These are phyloP conservation scores for Bacidia gigantensis DNA, from an alignment of 495 filamentous ascomycete genomes.

Conservation along the genomic window DNA sequence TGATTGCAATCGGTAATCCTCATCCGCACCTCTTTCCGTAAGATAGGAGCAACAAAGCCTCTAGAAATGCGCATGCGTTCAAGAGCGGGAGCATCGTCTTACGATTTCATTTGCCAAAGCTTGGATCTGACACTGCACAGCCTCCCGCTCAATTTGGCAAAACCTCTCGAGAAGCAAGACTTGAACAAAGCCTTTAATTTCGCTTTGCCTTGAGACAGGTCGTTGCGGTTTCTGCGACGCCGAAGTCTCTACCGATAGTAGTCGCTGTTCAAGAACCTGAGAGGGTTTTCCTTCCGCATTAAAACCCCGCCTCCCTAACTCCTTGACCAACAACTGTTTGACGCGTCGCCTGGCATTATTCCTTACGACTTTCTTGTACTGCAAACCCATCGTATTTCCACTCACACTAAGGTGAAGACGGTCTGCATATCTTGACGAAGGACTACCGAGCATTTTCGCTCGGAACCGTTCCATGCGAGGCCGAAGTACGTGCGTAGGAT, in stretches of 20 bases:
- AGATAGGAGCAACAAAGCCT: no score
- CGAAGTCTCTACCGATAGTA: not conserved
- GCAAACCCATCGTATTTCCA: slow-evolving; percentile 7
- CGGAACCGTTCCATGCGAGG: slow-evolving; percentile 1
- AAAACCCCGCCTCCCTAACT: slow-evolving; percentile 41
- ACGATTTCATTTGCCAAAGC: not conserved
- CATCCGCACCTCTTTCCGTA: no score
- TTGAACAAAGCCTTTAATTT: no score
- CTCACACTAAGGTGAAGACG: slow-evolving; percentile 24
- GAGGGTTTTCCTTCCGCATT: slow-evolving; percentile 33
- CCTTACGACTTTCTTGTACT: slow-evolving; percentile 36
- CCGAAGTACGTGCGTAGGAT: slow-evolving; percentile 18
- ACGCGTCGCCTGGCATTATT: slow-evolving; percentile 36
- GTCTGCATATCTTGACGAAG: slow-evolving; percentile 8
- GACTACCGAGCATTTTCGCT: not conserved
- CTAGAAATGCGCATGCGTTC: no score
- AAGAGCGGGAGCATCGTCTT: not conserved
- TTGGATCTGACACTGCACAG: not conserved
- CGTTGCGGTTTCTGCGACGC: not conserved
- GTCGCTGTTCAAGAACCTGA: not conserved
- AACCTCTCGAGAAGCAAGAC: not conserved
- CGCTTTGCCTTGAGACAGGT: not conserved
- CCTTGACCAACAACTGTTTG: slow-evolving; percentile 38
- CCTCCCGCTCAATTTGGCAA: not conserved
- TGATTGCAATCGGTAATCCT: no score